Conservation (phyloP, 495 filamentous ascomycete genomes). For the Aspergillus ellipticus region DNA sequence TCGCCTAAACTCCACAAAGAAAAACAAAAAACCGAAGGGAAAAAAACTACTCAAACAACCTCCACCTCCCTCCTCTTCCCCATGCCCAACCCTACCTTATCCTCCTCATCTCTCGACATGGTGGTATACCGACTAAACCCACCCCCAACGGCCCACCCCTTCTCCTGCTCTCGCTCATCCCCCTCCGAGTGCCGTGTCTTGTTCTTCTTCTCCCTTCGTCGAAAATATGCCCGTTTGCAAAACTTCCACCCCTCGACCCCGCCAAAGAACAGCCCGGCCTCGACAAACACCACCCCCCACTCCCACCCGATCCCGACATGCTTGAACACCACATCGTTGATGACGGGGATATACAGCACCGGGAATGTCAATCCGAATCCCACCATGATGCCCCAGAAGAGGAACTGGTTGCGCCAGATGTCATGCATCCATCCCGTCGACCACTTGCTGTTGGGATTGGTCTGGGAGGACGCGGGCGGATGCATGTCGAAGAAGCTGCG, state of each 20-base stretch:
- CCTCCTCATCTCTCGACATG: too few relatives aligned
- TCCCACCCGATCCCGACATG: slow-evolving; percentile 71
- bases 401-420: slow-evolving; percentile 68
- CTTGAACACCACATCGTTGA: slow-evolving; percentile 67
- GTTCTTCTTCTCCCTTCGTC: slow-evolving; percentile 14
- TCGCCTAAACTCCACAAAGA: slow-evolving; percentile 37
- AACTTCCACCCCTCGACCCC: slow-evolving; percentile 68
- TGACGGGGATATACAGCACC: slow-evolving; percentile 65
- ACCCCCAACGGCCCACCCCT: slow-evolving; percentile 11
- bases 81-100: background rate
- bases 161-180: background rate
- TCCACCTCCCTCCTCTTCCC: slow-evolving; percentile 6
- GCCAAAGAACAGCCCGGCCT: slow-evolving; percentile 56
- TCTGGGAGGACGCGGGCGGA: too few relatives aligned
- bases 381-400: slow-evolving; percentile 65
- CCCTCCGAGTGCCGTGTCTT: background rate
- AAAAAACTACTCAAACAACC: too few relatives aligned
- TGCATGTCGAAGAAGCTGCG: slow-evolving; percentile 67
- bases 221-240: slow-evolving; percentile 54
- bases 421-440: slow-evolving; percentile 51
- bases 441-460: too few relatives aligned
- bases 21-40: too few relatives aligned
- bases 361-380: slow-evolving; percentile 72
- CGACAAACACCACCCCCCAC: slow-evolving; percentile 62
- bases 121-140: too few relatives aligned